Evolutionary conservation across 2,329 filamentous ascomycete species (phyloP), one percentile per base, ranked within the genome.

Genomic region (Ambrosiella cleistominuta): DNA sequence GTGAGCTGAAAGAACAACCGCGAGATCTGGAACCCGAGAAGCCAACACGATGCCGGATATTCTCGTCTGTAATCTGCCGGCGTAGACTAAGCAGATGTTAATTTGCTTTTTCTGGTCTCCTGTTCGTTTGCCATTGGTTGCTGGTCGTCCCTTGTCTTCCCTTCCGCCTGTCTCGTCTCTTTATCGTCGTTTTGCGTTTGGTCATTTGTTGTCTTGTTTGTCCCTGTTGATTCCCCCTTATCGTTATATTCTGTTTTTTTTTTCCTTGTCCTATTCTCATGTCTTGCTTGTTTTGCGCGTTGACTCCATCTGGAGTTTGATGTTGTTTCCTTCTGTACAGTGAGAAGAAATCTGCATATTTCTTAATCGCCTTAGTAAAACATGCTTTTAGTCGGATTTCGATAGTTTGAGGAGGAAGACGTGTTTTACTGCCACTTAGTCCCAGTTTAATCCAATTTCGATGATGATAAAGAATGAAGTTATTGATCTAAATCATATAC

Each of bases 171-270:
- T 40, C 37, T 52, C 15, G 59, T 62, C 60, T 49, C 36, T 60
- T 60, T 61, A 58, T 63, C 56, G 40, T 62, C 58, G 54, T 45
- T 54, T 62, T 56, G 44, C 58, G 62, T 59, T 47, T 63, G 11
- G 9, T 60, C 17, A 45, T 56, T 56, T 57, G 8, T 62, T 54
- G 53, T 54, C 54, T 57, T 58, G 15, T 44, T 38, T 42, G 27
- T 35, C 52, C 42, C 44, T 50, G 40, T 57, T 53, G 52, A 54
- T 59, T 57, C 38, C 35, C 49, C 36, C 38, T 45, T 37, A 40
- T 53, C 19, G 40, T 57, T 39, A 27, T 42, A 17, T 27, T 36
- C 57, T 59, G 37, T 52, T 39, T 56, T 60, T 39, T 56, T 60
- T 47, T 17, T 17, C 39, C 40, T 36, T 49, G 42, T 57, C 36